Evolutionary conservation across 306 rosid genomes (phyloP), one percentile per base, ranked within the genome.

Genomic region (Cucurbita pepo): DNA sequence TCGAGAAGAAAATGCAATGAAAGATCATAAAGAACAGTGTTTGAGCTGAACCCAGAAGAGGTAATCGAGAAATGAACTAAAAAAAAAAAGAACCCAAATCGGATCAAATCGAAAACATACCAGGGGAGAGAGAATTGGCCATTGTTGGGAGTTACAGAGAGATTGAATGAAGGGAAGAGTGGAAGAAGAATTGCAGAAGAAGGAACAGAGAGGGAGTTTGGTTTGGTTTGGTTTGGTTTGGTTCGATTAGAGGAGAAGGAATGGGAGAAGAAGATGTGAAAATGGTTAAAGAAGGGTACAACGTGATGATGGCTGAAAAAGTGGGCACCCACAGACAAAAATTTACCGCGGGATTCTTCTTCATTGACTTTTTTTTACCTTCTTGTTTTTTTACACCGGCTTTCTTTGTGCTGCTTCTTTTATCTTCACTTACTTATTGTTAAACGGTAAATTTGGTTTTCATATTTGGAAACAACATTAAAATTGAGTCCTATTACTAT

Each of bases 121-220:
- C 73, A 34, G 45, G 44, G 38, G 22, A 14, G 58, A 69, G 15
- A 22, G 58, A 69, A 22, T 25, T 5, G 40, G 73, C 73, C 73
- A 69, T 69, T 69, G 73, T 14, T 25, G 25, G 25, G 19, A 12
- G 2, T 48, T 34, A 52, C 3, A 40, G 72, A 65, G 72, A 19
- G 55, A 21, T 44, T 19, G 72, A 45, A 1, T 45, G 21, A 10
- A n/a, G 18, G 7, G 18, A 21, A 45, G 10, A 5, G n/a, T 13
- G 44, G 25, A 14, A 69, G 58, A 48, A 69, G 73, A 69, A 48
- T 69, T 69, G 73, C 73, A 69, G 2, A 69, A 69, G 73, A 25
- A 69, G 11, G 18, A 9, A 47, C 8, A 67, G 43, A 34, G 58
- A 14, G n/a, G 5, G 51, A 1, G 51, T 47, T 47, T 47, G 51